Evolutionary conservation across 257 asterid genomes (phyloP), one percentile per base, ranked within the genome.

Genomic region (Capsicum pubescens): DNA sequence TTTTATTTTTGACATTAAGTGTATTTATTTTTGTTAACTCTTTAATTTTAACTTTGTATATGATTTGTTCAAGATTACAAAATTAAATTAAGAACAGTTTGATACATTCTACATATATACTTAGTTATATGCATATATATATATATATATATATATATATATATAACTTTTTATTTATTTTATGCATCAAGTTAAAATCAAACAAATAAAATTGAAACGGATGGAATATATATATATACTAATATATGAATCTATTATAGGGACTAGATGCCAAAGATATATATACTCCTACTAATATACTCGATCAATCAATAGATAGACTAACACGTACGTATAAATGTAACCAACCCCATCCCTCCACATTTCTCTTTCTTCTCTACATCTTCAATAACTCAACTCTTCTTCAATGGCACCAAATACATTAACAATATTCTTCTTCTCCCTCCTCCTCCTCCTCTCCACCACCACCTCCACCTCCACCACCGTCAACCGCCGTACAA

Each of bases 391-490:
- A 39, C 69, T 64, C 48, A 56, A 3, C 61, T 55, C 48, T 19
- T 44, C 79, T 48, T 55, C 80, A 67, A 68, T 67, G 85, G 80
- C 60, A 61, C 14, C 60, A 9, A 54, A 14, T 39, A 3, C 44
- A 44, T 0, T 19, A 71, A 44, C 19, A 26, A 1, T 15, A 11
- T 42, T 80, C 11, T 59, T 82, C 15, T 66, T 63, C 79, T 60
- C 87, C 19, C 80, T 91, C 80, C 82, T 81, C 71, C 78, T 81
- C 59, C 74, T 67, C 84, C 67, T 59, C 48, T 85, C 81, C 10
- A 83, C 90, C 9, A 9, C 91, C 86, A 42, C 88, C 84, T 19
- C 85, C 82, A 9, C 82, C 81, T 7, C 64, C 68, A 10, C 66
- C 79, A 55, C 56, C 57, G 56, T 26, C 9, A 67, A 82, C 48